Percentiles rank a stretch among this genome's conserved stretches.
Conservation (phyloP, 1,284 basidiomycete genomes). For the Singerocomus inundabilis region DNA sequence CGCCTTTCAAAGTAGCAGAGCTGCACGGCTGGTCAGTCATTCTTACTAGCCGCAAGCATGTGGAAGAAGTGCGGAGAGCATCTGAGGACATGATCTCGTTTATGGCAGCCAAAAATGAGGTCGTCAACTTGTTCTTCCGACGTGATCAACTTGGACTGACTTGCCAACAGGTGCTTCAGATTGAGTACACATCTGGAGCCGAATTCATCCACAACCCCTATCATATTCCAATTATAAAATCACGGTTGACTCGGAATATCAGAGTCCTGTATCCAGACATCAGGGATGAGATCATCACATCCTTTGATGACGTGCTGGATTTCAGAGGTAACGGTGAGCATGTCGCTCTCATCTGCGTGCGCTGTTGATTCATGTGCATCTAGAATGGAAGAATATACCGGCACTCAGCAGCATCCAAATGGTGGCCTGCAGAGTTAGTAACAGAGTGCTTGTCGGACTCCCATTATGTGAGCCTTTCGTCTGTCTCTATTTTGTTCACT, state of each 20-base stretch:
- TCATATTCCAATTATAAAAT: conserved; percentile 24
- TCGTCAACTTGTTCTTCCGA: conserved; percentile 10
- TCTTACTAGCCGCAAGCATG: conserved; percentile 28
- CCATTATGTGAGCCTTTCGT: conserved; percentile 35
- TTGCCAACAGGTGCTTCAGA: conserved; percentile 17
- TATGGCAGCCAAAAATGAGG: conserved; percentile 34
- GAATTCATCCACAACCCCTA: conserved; percentile 28
- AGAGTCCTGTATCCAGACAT: conserved; percentile 19
- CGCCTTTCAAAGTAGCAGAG: conserved; percentile 42
- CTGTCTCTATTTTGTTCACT: too few species aligned
- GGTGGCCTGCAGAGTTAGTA: conserved; percentile 35
- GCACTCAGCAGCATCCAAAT: conserved; percentile 16
- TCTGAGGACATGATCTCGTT: neutral
- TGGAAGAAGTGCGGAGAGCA: neutral
- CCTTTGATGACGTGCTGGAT: conserved; percentile 18
- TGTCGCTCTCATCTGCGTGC: neutral
- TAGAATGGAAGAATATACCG: conserved; percentile 34
- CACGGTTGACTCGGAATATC: conserved; percentile 34
- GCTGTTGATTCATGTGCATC: neutral
- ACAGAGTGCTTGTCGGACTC: conserved; percentile 41
- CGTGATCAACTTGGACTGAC: neutral
- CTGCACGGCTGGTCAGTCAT: conserved; percentile 42
- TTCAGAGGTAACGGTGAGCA: neutral
- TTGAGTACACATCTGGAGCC: conserved; percentile 29
- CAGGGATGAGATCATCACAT: conserved; percentile 28